Evolutionary conservation across 1,139 yeast species (phyloP).

Genomic region (Nakaseomyces sp.): DNA sequence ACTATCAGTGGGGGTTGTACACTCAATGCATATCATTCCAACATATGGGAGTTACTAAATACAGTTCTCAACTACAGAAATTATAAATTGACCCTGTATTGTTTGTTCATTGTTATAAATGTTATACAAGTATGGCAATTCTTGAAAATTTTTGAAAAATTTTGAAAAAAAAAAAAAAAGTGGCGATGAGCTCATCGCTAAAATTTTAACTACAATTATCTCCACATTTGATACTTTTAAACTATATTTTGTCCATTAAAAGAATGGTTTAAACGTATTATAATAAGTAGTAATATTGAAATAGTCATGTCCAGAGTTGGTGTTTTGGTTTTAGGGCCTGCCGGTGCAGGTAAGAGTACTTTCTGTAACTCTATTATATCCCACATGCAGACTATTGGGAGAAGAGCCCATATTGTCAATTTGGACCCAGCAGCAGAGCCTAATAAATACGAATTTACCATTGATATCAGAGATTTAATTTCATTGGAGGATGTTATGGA

Average conservation of each 20-base stretch:
- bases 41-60: no score
- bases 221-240: no score
- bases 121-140: no score
- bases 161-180: constrained; percentile 2
- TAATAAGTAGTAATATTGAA: no score
- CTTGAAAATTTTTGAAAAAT: background rate
- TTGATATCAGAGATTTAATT: constrained; percentile 85
- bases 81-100: no score
- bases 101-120: no score
- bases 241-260: no score
- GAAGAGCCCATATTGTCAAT: constrained; percentile 90
- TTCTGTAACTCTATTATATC: constrained; percentile 83
- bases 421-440: constrained; percentile 98
- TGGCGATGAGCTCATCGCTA: constrained; percentile 4
- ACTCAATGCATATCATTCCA: constrained; percentile 81
- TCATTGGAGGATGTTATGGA: constrained; percentile 96
- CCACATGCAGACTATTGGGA: constrained; percentile 82
- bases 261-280: no score
- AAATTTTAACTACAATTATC: no score
- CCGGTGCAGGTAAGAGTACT: constrained; percentile 93
- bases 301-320: constrained; percentile 97
- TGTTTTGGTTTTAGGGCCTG: constrained; percentile 92
- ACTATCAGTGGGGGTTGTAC: constrained; percentile 55
- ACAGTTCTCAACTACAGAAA: no score
- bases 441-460: constrained; percentile 79